Conservation (phyloP, 1,284 basidiomycete genomes). For the Leccinum griseonigrum region DNA sequence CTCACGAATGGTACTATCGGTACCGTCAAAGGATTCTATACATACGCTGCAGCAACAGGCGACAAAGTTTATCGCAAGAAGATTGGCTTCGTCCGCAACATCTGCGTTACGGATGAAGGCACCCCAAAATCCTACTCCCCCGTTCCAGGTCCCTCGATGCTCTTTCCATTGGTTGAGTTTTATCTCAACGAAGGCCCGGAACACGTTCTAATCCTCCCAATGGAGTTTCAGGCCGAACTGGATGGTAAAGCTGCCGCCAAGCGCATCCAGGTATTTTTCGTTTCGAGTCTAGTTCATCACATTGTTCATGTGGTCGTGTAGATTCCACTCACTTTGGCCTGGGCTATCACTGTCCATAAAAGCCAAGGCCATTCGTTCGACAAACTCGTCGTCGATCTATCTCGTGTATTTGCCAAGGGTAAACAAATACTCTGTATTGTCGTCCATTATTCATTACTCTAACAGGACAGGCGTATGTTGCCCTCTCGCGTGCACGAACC, state of each 20-base stretch:
- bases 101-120: not conserved
- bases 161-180: not conserved
- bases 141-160: not conserved
- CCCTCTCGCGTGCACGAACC: not conserved
- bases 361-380: conserved; percentile 6
- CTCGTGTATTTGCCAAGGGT: not conserved
- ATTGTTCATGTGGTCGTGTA: not conserved
- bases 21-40: not conserved
- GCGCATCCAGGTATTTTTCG: not conserved
- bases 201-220: not conserved
- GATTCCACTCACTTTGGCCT: not conserved
- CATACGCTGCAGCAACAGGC: not conserved
- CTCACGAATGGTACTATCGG: not conserved
- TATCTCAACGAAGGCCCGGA: not conserved
- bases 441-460: not conserved
- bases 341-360: conserved; percentile 5
- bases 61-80: not conserved
- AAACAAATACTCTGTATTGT: not conserved
- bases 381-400: conserved; percentile 3
- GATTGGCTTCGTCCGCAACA: not conserved
- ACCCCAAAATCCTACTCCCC: not conserved
- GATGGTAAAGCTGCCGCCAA: not conserved
- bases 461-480: not conserved
- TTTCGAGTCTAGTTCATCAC: not conserved
- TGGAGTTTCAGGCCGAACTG: not conserved